phyloP scores from a whole-genome alignment of 1,139 yeast species.

The Nakaseomyces kungkrabaensis region DNA sequence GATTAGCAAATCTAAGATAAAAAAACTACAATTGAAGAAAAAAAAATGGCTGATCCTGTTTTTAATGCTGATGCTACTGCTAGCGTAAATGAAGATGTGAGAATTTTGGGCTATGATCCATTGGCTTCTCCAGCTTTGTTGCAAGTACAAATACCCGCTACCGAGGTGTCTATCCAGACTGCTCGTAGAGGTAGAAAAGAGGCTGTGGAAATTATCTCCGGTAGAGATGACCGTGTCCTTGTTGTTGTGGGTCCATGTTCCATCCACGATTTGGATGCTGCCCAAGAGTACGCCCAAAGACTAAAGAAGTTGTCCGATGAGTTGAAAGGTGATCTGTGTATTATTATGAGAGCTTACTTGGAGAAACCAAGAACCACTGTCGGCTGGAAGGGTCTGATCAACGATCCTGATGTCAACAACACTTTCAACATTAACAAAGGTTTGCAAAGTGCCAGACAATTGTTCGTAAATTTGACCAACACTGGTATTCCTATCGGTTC shows the following conservation, averaged over 20 bases:
- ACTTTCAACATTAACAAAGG: slow-evolving; percentile 95
- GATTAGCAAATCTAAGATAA: background rate
- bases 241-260: slow-evolving; percentile 94
- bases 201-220: slow-evolving; percentile 59
- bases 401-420: slow-evolving; percentile 91
- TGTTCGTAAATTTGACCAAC: slow-evolving; percentile 75
- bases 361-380: slow-evolving; percentile 98
- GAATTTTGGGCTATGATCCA: slow-evolving; percentile 87
- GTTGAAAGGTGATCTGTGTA: slow-evolving; percentile 62
- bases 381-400: slow-evolving; percentile 97
- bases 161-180: slow-evolving; percentile 49
- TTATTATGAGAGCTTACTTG: slow-evolving; percentile 93
- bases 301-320: slow-evolving; percentile 59
- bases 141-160: slow-evolving; percentile 68
- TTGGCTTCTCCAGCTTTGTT: slow-evolving; percentile 79
- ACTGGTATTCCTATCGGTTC: slow-evolving; percentile 82
- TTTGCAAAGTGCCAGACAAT: slow-evolving; percentile 72
- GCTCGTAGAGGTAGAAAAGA: slow-evolving; percentile 72
- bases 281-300: slow-evolving; percentile 74
- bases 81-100: slow-evolving; percentile 55
- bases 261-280: slow-evolving; percentile 83
- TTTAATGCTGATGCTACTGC: background rate
- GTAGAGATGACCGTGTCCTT: slow-evolving; percentile 69
- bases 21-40: background rate
- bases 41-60: background rate